Evolutionary conservation across 805 yeast genomes (phyloP).

Genomic region (Candida ascalaphidarum): DNA sequence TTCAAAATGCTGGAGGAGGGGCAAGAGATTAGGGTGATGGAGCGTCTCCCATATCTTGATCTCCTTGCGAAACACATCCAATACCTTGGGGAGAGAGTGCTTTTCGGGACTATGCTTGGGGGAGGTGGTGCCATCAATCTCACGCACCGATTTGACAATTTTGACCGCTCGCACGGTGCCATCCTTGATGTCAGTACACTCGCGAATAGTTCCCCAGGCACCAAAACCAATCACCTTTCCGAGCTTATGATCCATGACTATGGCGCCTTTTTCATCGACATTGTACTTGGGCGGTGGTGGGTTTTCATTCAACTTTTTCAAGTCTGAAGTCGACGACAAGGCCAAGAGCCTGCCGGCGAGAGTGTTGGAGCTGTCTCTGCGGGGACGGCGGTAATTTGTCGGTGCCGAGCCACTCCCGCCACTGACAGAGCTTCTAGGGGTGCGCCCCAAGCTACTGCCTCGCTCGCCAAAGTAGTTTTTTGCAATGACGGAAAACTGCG

Average conservation of each 20-base stretch:
- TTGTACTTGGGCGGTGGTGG: slow-evolving; percentile 22
- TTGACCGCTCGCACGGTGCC: slow-evolving; percentile 50
- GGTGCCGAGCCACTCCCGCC: too few species aligned
- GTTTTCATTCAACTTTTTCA: slow-evolving; percentile 15
- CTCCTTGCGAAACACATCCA: slow-evolving; percentile 59
- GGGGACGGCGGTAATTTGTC: slow-evolving; percentile 17
- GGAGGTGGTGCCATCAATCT: slow-evolving; percentile 6
- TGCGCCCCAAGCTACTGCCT: slow-evolving; percentile 4
- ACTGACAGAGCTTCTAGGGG: too few species aligned
- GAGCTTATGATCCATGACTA: slow-evolving; percentile 50
- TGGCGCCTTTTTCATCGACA: slow-evolving; percentile 61
- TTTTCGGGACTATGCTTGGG: slow-evolving; percentile 1
- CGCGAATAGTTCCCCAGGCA: slow-evolving; percentile 83
- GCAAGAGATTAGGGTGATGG: slow-evolving; percentile 56
- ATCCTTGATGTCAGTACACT: slow-evolving; percentile 37
- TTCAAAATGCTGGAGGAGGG: slow-evolving; percentile 52
- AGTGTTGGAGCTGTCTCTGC: slow-evolving; percentile 24
- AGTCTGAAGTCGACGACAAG: slow-evolving; percentile 26
- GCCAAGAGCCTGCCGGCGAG: slow-evolving; percentile 34
- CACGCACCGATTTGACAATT: slow-evolving; percentile 34
- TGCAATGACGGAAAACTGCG: slow-evolving; percentile 34
- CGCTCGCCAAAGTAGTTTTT: slow-evolving; percentile 22
- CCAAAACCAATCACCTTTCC: slow-evolving; percentile 82
- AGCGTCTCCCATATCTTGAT: slow-evolving; percentile 67
- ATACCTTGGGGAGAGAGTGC: slow-evolving; percentile 28